A percentile compares a stretch with the other conserved stretches of the same genome.
These are phyloP conservation scores for Chytriomyces sp. DNA, from an alignment of 192 early-diverging fungal genomes.

Conservation along the genomic window DNA sequence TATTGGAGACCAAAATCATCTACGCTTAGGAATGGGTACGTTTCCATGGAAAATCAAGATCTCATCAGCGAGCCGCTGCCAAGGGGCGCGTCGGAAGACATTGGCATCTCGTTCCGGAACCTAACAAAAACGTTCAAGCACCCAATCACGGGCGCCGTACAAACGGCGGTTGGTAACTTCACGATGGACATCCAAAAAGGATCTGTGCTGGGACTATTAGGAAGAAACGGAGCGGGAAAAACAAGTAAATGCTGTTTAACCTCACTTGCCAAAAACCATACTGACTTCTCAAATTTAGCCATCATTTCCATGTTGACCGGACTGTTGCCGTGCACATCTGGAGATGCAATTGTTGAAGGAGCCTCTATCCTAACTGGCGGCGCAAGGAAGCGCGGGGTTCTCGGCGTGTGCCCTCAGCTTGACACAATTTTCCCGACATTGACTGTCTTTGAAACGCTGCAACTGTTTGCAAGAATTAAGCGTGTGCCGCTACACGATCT, in stretches of 20 bases:
- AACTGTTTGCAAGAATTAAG: conserved; percentile 57
- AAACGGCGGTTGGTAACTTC: conserved; percentile 25
- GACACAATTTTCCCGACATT: conserved; percentile 55
- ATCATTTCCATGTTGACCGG: conserved; percentile 71
- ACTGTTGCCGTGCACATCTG: conserved; percentile 56
- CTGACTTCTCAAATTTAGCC: conserved; percentile 22
- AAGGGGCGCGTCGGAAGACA: background rate
- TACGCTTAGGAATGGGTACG: background rate
- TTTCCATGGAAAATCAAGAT: background rate
- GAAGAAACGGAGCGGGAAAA: conserved; percentile 72
- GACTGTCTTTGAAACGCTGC: conserved; percentile 56
- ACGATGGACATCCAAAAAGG: conserved; percentile 49
- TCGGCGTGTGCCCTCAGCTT: conserved; percentile 63
- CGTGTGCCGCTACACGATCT: conserved; percentile 41
- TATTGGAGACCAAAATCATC: conserved; percentile 12
- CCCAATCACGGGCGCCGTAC: background rate
- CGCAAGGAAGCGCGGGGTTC: background rate
- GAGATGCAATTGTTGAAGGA: conserved; percentile 59
- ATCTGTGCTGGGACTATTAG: conserved; percentile 55
- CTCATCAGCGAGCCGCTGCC: background rate
- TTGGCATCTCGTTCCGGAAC: background rate
- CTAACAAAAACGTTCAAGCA: background rate
- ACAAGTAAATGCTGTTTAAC: conserved; percentile 45
- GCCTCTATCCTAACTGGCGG: conserved; percentile 10
- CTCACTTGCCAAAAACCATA: background rate